Conservation (phyloP, 176 grass and related monocot genomes). For the Cenchrus purpureus region DNA sequence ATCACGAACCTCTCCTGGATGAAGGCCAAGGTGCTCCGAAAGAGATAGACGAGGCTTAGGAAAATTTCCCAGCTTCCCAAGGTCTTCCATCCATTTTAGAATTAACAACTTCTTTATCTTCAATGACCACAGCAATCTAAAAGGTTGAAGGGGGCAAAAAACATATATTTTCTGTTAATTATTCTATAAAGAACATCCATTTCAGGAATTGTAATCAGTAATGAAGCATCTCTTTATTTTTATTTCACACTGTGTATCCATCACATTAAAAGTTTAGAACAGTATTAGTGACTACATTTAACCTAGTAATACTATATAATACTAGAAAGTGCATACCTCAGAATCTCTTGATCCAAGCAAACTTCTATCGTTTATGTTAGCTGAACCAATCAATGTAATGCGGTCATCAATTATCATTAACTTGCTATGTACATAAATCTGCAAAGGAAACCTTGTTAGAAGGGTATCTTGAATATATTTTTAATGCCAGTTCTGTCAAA, state of each 20-base stretch:
- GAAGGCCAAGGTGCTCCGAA: slow-evolving; percentile 96
- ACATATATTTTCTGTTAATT: neutral
- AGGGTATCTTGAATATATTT: slow-evolving; percentile 33
- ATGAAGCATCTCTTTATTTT: slow-evolving; percentile 9
- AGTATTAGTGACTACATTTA: neutral
- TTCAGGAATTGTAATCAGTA: slow-evolving; percentile 12
- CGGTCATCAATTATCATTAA: slow-evolving; percentile 99
- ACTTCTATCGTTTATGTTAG: slow-evolving; percentile 99
- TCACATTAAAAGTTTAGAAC: neutral
- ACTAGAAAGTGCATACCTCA: slow-evolving; percentile 62
- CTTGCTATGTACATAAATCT: slow-evolving; percentile 99
- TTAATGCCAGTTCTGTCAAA: slow-evolving; percentile 11
- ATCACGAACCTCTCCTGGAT: slow-evolving; percentile 82
- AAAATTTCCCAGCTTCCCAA: slow-evolving; percentile 95
- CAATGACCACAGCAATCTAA: slow-evolving; percentile 95
- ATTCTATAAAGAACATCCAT: slow-evolving; percentile 25
- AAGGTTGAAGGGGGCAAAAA: slow-evolving; percentile 14
- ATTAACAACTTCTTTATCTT: slow-evolving; percentile 94
- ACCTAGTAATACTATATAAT: slow-evolving; percentile 1
- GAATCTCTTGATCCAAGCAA: slow-evolving; percentile 98
- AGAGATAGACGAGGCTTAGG: slow-evolving; percentile 88
- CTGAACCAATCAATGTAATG: slow-evolving; percentile 90
- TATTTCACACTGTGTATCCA: slow-evolving; percentile 6
- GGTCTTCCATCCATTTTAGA: slow-evolving; percentile 97
- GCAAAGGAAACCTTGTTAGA: slow-evolving; percentile 33